These are phyloP conservation scores for Nepenthes alata DNA, from an alignment of 179 eudicot genomes.

Conservation along the genomic window DNA sequence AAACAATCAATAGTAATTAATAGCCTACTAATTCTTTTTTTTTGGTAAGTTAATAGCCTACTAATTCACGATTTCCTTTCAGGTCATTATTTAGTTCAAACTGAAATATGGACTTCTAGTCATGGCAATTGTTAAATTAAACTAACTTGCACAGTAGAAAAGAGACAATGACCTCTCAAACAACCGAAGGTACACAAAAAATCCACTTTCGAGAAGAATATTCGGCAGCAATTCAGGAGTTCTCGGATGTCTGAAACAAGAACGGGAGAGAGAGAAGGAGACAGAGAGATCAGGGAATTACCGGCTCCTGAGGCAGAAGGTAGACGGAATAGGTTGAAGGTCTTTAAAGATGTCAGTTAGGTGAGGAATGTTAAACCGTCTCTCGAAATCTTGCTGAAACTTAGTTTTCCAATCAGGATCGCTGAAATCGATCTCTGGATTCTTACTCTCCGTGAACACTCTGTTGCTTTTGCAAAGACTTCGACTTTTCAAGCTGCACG, in stretches of 20 bases:
- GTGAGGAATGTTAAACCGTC: conserved; percentile 67
- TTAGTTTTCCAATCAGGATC: conserved; percentile 78
- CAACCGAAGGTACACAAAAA: too few species aligned
- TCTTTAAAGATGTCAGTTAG: conserved; percentile 50
- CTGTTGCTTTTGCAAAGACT: conserved; percentile 5
- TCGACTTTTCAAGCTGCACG: neutral
- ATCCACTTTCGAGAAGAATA: too few species aligned
- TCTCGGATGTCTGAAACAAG: neutral
- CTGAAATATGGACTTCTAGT: too few species aligned
- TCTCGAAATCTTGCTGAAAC: conserved; percentile 57
- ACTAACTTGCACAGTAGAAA: too few species aligned
- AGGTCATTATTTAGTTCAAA: too few species aligned
- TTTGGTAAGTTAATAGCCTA: too few species aligned
- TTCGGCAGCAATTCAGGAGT: neutral
- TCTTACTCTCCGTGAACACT: conserved; percentile 4
- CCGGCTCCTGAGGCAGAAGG: conserved; percentile 90
- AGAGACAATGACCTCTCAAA: too few species aligned
- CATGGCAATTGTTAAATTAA: too few species aligned
- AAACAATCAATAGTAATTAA: too few species aligned
- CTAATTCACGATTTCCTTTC: too few species aligned
- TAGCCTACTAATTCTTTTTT: too few species aligned
- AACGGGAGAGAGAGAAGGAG: neutral
- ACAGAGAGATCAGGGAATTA: conserved; percentile 9
- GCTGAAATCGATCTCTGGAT: conserved; percentile 34
- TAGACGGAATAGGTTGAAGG: conserved; percentile 64